Base-by-base conservation (phyloP, 106 monocot genomes). In the Narthecium ossifragum region DNA sequence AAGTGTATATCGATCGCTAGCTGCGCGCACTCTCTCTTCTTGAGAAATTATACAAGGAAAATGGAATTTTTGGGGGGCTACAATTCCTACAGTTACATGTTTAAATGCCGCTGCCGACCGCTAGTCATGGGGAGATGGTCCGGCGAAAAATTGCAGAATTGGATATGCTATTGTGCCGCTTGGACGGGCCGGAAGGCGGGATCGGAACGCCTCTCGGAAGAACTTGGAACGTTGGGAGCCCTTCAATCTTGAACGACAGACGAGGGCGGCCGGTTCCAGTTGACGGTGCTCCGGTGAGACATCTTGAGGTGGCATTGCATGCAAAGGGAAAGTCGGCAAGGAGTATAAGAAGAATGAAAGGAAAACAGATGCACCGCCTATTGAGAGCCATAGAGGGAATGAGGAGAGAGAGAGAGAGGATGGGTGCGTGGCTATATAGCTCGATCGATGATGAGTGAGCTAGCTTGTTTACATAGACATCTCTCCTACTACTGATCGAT, bases 121-220 rank as follows among this genome's bases (percentile, higher is more conserved):
- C 57, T 12, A 50, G 7, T 18, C 50, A 36, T 36, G 36, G 36
- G 5, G 36, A 5, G 10, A 36, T 6, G 36, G 36, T 36, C 36
- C 36, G 36, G 36, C 36, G 36, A 10, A 5, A 6, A 6, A 5
- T 10, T 6, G 36, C 5, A 10, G 36, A 36, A 10, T 36, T 36
- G 36, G n/a, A n/a, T n/a, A n/a, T n/a, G n/a, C n/a, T n/a, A n/a
- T 65, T 65, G 51, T 65, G 64, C 26, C 64, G 9, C 53, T 53
- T 65, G 6, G 64, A 65, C 8, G 64, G 64, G 0, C 64, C 64
- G 1, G 64, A 65, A 13, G 64, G 64, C 37, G 64, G 64, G 17
- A 53, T 28, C 10, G 52, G 64, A 5, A 10, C n/a, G 33, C 53
- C 64, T 38, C 36, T 51, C 8, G 64, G 52, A 10, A 52, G 52